Base-by-base conservation (phyloP, 2,329 filamentous ascomycete species). In the Zymoseptoria ardabiliae region DNA sequence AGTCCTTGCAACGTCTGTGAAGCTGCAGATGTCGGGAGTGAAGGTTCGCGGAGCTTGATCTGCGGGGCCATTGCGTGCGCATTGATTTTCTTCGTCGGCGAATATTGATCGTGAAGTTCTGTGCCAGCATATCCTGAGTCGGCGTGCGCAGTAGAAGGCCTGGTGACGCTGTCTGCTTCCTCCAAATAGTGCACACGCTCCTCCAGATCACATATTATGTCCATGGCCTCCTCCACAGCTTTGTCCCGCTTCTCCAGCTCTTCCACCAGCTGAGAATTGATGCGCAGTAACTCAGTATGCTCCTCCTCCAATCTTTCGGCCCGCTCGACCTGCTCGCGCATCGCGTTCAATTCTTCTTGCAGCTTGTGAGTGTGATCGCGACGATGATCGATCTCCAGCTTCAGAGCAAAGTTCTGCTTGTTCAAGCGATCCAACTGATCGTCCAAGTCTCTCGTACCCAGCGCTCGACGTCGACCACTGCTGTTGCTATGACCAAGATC, bases 331-430 rank as follows among this genome's bases (percentile, higher is more conserved):
- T 85, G 79, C 7, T 73, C 71, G 62, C 85, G 81, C 19, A 89
- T 74, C 4, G 71, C 71, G 45, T 84, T 80, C n/a, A 86, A 66
- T 49, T 79, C 77, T 35, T 81, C 77, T 68, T 89, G 85, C 35
- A 90, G 68, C 21, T 75, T 76, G 8, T 78, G 79, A 67, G 88
- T 85, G 56, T 82, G 80, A 72, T 90, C 83, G 25, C 87, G 80
- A 6, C 86, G 81, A 68, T 90, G 86, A 65, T 82, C 89, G 0
- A 91, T 73, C 69, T 90, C 87, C 30, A 90, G 77, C 71, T 91
- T 90, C 50, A 91, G 78, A 65, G 89, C 87, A 65, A 90, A 91
- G 68, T 90, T 91, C 73, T 89, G 84, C 70, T 91, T 91, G 71
- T 87, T 85, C 21, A 90, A 74, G 1, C 79, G 85, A 4, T 87